Evolutionary conservation across 164 flowering plant species (phyloP).

Genomic region (Sextonia rubra): DNA sequence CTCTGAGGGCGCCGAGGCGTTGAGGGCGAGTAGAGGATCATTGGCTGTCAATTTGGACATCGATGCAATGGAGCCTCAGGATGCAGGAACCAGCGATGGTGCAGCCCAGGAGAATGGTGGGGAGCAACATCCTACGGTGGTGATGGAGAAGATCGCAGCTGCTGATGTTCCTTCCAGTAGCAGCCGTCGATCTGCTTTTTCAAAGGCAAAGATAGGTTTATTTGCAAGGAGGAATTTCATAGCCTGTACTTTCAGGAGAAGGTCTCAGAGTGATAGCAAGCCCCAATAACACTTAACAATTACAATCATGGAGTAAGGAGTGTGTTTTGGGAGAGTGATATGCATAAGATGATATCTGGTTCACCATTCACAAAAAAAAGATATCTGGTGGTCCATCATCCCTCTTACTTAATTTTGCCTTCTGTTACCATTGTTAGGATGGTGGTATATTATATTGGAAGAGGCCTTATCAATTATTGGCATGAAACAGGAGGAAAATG

Average conservation of each 20-base stretch:
- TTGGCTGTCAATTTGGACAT: conserved; percentile 60
- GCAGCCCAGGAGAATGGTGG: conserved; percentile 37
- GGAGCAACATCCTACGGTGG: conserved; percentile 26
- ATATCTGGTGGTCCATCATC: too few species aligned
- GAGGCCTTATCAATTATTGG: not conserved
- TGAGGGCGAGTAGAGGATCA: conserved; percentile 47
- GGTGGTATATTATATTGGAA: not conserved
- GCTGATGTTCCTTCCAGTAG: conserved; percentile 34
- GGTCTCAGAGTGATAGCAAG: conserved; percentile 31
- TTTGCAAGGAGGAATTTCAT: conserved; percentile 52
- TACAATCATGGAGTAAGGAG: not conserved
- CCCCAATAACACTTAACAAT: not conserved
- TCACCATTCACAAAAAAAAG: too few species aligned
- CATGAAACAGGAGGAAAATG: not conserved
- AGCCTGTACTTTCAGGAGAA: conserved; percentile 59
- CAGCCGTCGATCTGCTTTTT: conserved; percentile 35
- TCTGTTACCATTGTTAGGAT: not conserved
- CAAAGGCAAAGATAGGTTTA: conserved; percentile 51
- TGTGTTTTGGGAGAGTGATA: not conserved
- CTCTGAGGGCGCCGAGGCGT: conserved; percentile 52
- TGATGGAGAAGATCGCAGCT: conserved; percentile 8
- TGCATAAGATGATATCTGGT: not conserved
- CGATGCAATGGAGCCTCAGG: conserved; percentile 37
- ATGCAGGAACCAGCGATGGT: conserved; percentile 50
- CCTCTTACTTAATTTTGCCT: too few species aligned